These are phyloP conservation scores for Podospora tetraspora DNA, from an alignment of 495 filamentous ascomycete genomes.

Conservation along the genomic window DNA sequence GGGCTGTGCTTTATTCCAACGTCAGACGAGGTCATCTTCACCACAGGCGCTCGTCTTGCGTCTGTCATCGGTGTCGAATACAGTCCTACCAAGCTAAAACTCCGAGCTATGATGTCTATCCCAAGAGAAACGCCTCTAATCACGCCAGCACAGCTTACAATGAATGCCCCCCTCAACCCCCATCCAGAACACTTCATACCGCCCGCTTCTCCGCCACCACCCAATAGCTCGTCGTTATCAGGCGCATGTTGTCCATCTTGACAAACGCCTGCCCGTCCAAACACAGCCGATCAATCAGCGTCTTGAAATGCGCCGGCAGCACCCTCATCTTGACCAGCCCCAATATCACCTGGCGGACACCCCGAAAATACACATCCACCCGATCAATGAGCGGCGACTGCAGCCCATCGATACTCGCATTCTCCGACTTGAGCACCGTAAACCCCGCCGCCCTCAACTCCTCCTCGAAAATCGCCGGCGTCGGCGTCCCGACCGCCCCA, in stretches of 20 bases:
- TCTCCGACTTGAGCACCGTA: constrained; percentile 48
- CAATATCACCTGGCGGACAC: constrained; percentile 49
- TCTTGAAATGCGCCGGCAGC: constrained; percentile 56
- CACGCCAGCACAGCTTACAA: not conserved
- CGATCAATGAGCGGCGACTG: constrained; percentile 57
- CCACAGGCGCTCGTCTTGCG: not conserved
- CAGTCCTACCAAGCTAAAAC: not conserved
- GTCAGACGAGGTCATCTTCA: not conserved
- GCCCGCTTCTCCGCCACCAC: constrained; percentile 55
- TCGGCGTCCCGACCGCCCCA: constrained; percentile 59
- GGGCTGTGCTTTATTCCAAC: not conserved
- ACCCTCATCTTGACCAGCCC: constrained; percentile 48
- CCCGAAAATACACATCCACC: constrained; percentile 56
- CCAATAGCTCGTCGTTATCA: constrained; percentile 57
- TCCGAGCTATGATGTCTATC: not conserved
- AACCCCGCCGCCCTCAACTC: constrained; percentile 52
- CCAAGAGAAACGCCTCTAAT: not conserved
- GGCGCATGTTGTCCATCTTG: constrained; percentile 56
- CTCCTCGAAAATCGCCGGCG: constrained; percentile 47
- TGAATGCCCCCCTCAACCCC: not conserved
- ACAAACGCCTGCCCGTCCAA: constrained; percentile 57
- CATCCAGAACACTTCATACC: not conserved
- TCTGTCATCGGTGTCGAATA: not conserved
- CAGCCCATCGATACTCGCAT: constrained; percentile 53
- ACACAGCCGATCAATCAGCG: constrained; percentile 58